Percentiles rank a stretch among this genome's conserved stretches.
Conservation (phyloP, 371 early-diverging fungal species). For the Smittium culicis region DNA sequence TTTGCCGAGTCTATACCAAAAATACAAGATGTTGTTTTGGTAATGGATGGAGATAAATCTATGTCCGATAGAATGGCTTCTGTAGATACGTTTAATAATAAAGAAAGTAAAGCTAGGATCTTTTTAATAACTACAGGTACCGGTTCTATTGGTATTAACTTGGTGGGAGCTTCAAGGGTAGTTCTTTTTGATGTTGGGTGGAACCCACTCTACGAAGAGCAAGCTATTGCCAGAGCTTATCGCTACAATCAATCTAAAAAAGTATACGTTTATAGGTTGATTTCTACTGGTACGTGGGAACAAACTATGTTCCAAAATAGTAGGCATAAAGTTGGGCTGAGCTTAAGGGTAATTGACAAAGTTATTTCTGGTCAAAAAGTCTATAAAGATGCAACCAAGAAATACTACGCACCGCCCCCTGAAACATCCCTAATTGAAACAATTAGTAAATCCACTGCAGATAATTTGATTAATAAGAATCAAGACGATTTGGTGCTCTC, state of each 20-base stretch:
- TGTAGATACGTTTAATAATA: slow-evolving; percentile 63
- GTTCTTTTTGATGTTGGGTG: slow-evolving; percentile 85
- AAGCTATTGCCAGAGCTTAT: slow-evolving; percentile 73
- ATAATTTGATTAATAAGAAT: too few species aligned
- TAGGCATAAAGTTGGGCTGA: slow-evolving; percentile 38
- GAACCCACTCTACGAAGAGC: slow-evolving; percentile 90
- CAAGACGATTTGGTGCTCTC: too few species aligned
- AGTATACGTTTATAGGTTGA: slow-evolving; percentile 65
- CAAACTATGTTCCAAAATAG: slow-evolving; percentile 37
- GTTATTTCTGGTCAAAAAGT: slow-evolving; percentile 31
- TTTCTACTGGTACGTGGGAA: slow-evolving; percentile 42
- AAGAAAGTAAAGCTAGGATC: slow-evolving; percentile 42
- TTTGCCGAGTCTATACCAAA: not conserved
- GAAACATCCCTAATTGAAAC: not conserved
- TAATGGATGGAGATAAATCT: slow-evolving; percentile 42
- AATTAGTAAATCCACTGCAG: not conserved
- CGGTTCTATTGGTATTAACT: slow-evolving; percentile 79
- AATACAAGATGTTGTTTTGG: slow-evolving; percentile 7
- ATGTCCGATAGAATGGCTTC: slow-evolving; percentile 43
- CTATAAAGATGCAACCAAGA: slow-evolving; percentile 32
- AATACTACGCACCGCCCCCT: slow-evolving; percentile 35
- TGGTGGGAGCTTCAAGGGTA: slow-evolving; percentile 74
- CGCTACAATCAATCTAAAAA: slow-evolving; percentile 56
- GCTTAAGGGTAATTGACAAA: slow-evolving; percentile 48
- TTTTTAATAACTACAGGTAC: slow-evolving; percentile 31